Percentiles rank a stretch among this genome's conserved stretches.
phyloP scores from a whole-genome alignment of 441 rosid genomes.

The Euphorbia schlechtendalii region DNA sequence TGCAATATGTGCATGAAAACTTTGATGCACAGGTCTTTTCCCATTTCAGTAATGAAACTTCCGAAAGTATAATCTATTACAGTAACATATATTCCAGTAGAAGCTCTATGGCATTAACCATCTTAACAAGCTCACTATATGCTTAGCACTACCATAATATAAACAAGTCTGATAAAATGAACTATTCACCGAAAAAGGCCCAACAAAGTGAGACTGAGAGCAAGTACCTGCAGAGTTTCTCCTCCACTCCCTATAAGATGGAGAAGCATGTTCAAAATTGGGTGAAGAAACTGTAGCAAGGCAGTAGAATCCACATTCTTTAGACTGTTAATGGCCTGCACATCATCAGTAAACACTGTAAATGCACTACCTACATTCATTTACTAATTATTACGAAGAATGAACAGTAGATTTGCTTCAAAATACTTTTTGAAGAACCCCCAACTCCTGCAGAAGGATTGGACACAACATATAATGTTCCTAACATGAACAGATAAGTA shows the following conservation, averaged over 20 bases:
- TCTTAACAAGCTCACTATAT: background rate
- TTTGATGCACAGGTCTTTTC: background rate
- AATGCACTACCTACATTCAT: background rate
- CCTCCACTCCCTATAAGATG: slow-evolving; percentile 99
- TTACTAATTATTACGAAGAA: background rate
- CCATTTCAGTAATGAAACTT: background rate
- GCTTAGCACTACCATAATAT: background rate
- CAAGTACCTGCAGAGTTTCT: slow-evolving; percentile 93
- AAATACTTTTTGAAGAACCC: background rate
- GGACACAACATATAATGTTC: background rate
- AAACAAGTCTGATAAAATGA: background rate
- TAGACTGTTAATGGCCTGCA: slow-evolving; percentile 98
- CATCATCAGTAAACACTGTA: background rate
- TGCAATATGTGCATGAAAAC: slow-evolving; percentile 1
- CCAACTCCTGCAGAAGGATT: background rate
- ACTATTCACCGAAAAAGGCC: slow-evolving; percentile 10
- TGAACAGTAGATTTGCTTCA: background rate
- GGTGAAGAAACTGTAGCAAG: slow-evolving; percentile 98
- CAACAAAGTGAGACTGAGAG: background rate
- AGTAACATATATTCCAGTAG: background rate
- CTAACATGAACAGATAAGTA: background rate
- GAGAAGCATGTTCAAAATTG: slow-evolving; percentile 94
- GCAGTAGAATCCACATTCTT: slow-evolving; percentile 98
- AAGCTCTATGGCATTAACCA: background rate
- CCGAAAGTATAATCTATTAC: background rate